These are phyloP conservation scores for Pelargonium citronellum DNA, from an alignment of 441 rosid genomes.

Conservation along the genomic window DNA sequence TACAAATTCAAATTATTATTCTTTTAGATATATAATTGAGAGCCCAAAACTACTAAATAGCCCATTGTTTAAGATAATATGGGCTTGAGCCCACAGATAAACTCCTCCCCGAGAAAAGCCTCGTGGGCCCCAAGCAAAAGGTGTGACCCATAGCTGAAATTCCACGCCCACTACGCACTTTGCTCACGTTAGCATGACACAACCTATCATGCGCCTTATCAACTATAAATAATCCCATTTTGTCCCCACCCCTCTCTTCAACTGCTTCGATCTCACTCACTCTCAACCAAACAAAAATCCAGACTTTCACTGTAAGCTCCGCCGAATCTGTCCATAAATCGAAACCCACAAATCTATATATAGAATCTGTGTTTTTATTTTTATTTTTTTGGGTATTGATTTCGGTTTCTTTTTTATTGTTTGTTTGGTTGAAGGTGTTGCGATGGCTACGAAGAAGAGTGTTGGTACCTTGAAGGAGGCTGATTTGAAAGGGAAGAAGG, in stretches of 20 bases:
- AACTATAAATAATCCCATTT: background rate
- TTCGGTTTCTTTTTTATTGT: background rate
- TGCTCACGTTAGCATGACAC: background rate
- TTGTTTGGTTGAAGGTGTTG: background rate
- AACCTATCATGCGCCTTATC: background rate
- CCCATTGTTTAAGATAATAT: background rate
- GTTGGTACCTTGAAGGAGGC: background rate
- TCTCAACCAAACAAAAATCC: background rate
- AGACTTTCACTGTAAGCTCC: background rate
- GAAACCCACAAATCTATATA: too few species aligned
- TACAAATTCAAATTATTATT: too few species aligned
- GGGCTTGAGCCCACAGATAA: background rate
- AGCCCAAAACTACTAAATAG: background rate
- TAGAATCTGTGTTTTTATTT: background rate
- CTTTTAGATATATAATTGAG: too few species aligned
- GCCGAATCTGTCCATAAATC: background rate
- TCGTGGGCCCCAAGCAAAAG: background rate
- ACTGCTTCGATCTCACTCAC: background rate
- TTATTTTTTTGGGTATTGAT: background rate
- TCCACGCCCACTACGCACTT: background rate
- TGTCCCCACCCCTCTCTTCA: too few species aligned
- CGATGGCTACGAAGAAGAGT: background rate
- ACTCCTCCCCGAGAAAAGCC: background rate
- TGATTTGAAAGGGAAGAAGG: constrained; percentile 20
- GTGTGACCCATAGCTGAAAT: background rate